These are phyloP conservation scores for Trypanosoma platydactyli DNA, from an alignment of 208 protist species.

Conservation along the genomic window DNA sequence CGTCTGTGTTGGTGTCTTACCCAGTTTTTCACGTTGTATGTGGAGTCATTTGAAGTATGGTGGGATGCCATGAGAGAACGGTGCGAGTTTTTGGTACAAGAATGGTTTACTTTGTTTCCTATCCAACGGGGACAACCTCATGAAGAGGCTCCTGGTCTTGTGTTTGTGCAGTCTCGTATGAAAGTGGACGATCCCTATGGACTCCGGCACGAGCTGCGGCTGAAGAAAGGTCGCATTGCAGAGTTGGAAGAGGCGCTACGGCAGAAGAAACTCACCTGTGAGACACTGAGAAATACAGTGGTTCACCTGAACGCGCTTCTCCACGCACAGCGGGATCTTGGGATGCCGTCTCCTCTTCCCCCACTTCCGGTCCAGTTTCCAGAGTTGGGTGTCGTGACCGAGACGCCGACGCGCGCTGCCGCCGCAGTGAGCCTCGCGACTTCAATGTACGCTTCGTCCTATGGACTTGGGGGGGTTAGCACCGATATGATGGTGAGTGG, in stretches of 20 bases:
- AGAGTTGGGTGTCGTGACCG: slow-evolving; percentile 15
- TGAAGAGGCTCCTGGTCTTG: neutral
- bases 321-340: slow-evolving; percentile 36
- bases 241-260: slow-evolving; percentile 39
- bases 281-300: slow-evolving; percentile 34
- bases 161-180: neutral
- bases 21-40: neutral
- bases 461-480: neutral
- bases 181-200: slow-evolving; percentile 34
- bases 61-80: slow-evolving; percentile 3
- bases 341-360: slow-evolving; percentile 16
- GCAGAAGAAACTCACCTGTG: slow-evolving; percentile 27
- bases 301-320: slow-evolving; percentile 32
- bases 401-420: neutral
- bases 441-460: slow-evolving; percentile 16
- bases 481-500: no score
- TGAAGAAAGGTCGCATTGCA: slow-evolving; percentile 35
- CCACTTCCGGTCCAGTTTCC: slow-evolving; percentile 1
- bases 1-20: neutral
- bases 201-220: slow-evolving; percentile 36
- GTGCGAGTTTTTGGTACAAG: slow-evolving; percentile 17
- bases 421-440: neutral
- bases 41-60: slow-evolving; percentile 10
- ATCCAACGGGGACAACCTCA: neutral
- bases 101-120: neutral